Evolutionary conservation across 2,329 filamentous ascomycete species (phyloP).

Genomic region (Aspergillus nomiae): DNA sequence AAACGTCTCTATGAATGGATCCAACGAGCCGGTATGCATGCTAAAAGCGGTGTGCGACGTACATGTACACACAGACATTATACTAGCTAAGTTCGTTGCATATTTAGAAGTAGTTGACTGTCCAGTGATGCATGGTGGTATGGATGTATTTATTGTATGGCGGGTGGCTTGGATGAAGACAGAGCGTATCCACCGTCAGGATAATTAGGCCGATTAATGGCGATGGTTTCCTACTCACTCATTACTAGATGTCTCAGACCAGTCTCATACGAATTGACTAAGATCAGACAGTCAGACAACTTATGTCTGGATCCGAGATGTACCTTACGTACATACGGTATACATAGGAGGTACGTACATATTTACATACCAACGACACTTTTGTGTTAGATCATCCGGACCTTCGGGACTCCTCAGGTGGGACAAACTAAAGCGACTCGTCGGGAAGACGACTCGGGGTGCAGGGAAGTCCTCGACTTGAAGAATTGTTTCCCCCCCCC

Average conservation of each 20-base stretch:
- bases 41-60: slow-evolving; percentile 19
- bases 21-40: slow-evolving; percentile 14
- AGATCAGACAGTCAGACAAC: slow-evolving; percentile 6
- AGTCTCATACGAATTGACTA: neutral
- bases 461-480: slow-evolving; percentile 10
- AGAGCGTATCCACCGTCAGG: neutral
- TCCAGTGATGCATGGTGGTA: neutral
- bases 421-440: slow-evolving; percentile 18
- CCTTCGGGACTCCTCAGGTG: slow-evolving; percentile 22
- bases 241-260: neutral
- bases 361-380: slow-evolving; percentile 13
- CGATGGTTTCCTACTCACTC: neutral
- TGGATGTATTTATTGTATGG: neutral
- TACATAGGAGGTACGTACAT: slow-evolving; percentile 15
- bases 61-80: neutral
- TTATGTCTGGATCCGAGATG: slow-evolving; percentile 7
- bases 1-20: slow-evolving; percentile 3
- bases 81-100: neutral
- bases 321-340: slow-evolving; percentile 8
- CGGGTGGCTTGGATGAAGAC: neutral
- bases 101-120: neutral
- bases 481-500: slow-evolving; percentile 10
- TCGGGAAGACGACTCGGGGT: slow-evolving; percentile 3
- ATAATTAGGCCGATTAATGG: neutral
- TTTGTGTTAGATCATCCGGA: slow-evolving; percentile 26